Base-by-base conservation (phyloP, 306 rosid genomes). In the Prunus armeniaca region DNA sequence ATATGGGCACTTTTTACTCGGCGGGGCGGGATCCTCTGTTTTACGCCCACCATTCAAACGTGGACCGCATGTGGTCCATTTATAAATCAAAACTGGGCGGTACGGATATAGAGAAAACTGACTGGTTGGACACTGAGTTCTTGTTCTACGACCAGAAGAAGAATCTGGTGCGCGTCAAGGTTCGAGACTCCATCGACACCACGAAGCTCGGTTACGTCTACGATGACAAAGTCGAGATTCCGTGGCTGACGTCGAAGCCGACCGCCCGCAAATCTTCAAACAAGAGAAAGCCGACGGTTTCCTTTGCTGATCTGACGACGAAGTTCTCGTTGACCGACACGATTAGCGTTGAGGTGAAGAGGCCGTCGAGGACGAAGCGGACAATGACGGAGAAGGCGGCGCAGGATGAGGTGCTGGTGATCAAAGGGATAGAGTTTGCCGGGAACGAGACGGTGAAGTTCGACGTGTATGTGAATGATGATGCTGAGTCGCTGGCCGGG, bases 11-110 rank as follows among this genome's bases (percentile, higher is more conserved):
- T 38, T 89, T 93, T 80, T 91, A 91, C 72, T 78, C 97, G 0
- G 89, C 98, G 0, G 97, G 79, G 0, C 79, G 93, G 6, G 98
- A 93, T 57, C 98, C 98, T 3, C 69, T 91, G 63, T 93, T 93
- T 43, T 89, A 6, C 25, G 12, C 80, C 32, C 97, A 88, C 68
- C 96, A 91, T 72, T 72, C 97, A 9, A 93, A 93, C 61, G 46
- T 91, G 0, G 98, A 93, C 70, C 82, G 98, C 50, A 4, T 93
- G 76, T 93, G 97, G 98, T 25, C 60, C 1, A 1, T 93, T 1
- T 93, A 96, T 95, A 91, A 89, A 55, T 75, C 18, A 15, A 50
- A 83, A 1, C 28, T 88, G 0, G 96, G 87, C 1, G 89, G 92
- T 34, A 70, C 34, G 11, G 87, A 91, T 72, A 46, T 78, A 6